Evolutionary conservation across 1,284 basidiomycete genomes (phyloP), one percentile per base, ranked within the genome.

Genomic region (Ustilago tritici): DNA sequence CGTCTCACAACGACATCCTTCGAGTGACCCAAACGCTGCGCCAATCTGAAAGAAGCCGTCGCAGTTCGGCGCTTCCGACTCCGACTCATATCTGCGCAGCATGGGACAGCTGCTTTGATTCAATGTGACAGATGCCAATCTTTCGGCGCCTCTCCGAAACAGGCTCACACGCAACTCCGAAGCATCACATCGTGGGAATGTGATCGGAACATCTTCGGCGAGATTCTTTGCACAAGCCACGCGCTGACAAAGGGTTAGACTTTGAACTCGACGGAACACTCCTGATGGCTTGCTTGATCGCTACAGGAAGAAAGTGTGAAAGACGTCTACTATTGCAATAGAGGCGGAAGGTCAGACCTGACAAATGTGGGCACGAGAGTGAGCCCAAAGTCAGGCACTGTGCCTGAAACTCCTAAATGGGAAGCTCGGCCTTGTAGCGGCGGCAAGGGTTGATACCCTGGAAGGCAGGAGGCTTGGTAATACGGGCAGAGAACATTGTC

Each of bases 381-480:
- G 43, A 9, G 43, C 43, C 15, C n/a, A 19, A 19, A 15, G n/a
- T 9, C n/a, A 15, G 43, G 14, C 4, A 9, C n/a, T 19, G 43
- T 28, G 11, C 9, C 8, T 46, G n/a, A 19, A 35, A 11, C 7
- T 19, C 38, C 35, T 38, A n/a, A 23, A 35, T 10, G 32, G 53
- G 11, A 36, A 31, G 4, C 43, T 23, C 7, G 55, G 36, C 23
- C 36, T 41, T 12, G 40, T 4, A 14, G 50, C 28, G 12, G 23
- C 61, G 61, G 19, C 19, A 23, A 34, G 61, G 61, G 8, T 23
- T 34, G 35, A 12, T 36, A 36, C 47, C 61, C 2, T 56, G 47
- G n/a, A 63, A 63, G 2, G 4, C 28, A 4, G 46, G 61, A 10
- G 31, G 23, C 10, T 17, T 40, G 15, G 41, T 40, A 17, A 23